Evolutionary conservation across 306 rosid species (phyloP).

Genomic region (Sophora flavescens): DNA sequence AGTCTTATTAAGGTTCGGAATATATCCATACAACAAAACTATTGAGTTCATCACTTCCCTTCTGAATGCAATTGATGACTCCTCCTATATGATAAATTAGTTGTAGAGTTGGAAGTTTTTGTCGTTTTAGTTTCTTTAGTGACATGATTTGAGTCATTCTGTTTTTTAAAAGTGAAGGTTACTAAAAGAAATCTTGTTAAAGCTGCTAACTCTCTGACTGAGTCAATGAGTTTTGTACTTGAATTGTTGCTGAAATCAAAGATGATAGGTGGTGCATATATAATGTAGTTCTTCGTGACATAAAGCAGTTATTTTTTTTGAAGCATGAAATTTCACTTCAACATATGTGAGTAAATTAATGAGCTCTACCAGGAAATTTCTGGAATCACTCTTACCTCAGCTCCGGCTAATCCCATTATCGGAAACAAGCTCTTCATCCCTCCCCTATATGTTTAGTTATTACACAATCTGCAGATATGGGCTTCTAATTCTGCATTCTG

Average conservation of each 20-base stretch:
- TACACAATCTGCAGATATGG: not conserved
- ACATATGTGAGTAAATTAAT: not conserved
- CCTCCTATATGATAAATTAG: constrained; percentile 1
- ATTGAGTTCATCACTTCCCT: constrained; percentile 16
- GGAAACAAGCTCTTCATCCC: not conserved
- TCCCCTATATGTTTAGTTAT: constrained; percentile 1
- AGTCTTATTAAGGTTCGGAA: constrained; percentile 49
- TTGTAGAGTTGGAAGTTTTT: constrained; percentile 24
- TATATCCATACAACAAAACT: constrained; percentile 37
- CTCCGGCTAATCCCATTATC: not conserved
- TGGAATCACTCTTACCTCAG: not conserved
- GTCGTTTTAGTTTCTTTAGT: constrained; percentile 18
- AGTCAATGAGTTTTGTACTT: not conserved
- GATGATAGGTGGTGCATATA: not conserved
- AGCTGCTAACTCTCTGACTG: constrained; percentile 5
- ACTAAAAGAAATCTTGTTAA: not conserved
- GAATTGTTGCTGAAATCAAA: not conserved
- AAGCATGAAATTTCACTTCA: constrained; percentile 2
- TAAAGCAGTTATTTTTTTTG: constrained; percentile 6
- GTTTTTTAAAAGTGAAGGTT: not conserved
- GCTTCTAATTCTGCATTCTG: not conserved
- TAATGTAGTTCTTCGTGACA: not conserved
- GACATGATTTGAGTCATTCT: constrained; percentile 16
- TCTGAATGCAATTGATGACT: constrained; percentile 24
- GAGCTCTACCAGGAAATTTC: not conserved